Percentiles rank a stretch among this genome's conserved stretches.
Conservation (phyloP, 345 rosid genomes). For the Pelargonium nanum region DNA sequence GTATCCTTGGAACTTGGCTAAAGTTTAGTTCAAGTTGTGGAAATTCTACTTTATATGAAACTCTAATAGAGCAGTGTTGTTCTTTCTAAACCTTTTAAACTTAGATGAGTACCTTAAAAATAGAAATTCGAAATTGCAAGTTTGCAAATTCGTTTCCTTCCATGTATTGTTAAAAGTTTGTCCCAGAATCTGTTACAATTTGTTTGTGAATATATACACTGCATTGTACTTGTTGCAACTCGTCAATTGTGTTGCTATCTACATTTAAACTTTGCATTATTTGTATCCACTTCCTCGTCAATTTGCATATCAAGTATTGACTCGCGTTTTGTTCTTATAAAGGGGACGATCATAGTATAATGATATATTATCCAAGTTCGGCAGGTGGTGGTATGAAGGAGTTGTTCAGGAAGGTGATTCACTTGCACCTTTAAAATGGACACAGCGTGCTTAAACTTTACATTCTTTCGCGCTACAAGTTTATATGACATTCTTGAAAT, state of each 20-base stretch:
- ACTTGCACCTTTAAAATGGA: neutral
- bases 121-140: too few species aligned
- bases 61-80: neutral
- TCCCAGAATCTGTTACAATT: neutral
- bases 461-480: neutral
- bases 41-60: constrained; percentile 8
- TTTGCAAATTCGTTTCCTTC: neutral
- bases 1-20: neutral
- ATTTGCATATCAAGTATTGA: constrained; percentile 5
- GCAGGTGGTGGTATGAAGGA: constrained; percentile 99
- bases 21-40: neutral
- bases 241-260: neutral
- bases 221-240: neutral
- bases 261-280: neutral
- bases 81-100: neutral
- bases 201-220: neutral
- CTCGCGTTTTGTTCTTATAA: constrained; percentile 19
- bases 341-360: constrained; percentile 97
- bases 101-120: neutral
- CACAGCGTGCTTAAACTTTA: neutral
- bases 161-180: neutral
- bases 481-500: constrained; percentile 4
- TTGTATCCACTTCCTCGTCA: constrained; percentile 9
- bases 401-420: constrained; percentile 85
- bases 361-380: constrained; percentile 98